A percentile compares a stretch with the other conserved stretches of the same genome.
These are phyloP conservation scores for Postia placenta DNA, from an alignment of 768 basidiomycete genomes.

Conservation along the genomic window DNA sequence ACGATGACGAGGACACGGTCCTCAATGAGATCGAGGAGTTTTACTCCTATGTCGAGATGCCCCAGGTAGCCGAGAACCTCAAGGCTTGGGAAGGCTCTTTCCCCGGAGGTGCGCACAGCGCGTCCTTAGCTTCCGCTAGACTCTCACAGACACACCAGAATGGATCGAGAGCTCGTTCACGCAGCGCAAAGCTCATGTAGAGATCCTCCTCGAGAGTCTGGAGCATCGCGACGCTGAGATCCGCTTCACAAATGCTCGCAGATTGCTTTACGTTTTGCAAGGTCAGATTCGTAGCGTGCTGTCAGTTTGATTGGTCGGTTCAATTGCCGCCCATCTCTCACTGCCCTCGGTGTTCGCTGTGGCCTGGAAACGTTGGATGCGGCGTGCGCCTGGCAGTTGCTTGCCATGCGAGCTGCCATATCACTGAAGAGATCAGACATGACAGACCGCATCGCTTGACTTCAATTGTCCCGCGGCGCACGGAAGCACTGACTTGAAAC, in stretches of 20 bases:
- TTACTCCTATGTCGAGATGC: slow-evolving; percentile 95
- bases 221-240: slow-evolving; percentile 83
- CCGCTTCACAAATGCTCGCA: slow-evolving; percentile 80
- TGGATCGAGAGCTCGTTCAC: slow-evolving; percentile 69
- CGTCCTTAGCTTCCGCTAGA: background rate
- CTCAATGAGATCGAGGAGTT: slow-evolving; percentile 97
- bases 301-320: too few relatives aligned
- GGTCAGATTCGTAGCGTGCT: slow-evolving; percentile 39
- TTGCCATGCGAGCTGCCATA: too few relatives aligned
- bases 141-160: too few relatives aligned
- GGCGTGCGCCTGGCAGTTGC: too few relatives aligned
- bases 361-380: too few relatives aligned
- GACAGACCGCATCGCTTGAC: too few relatives aligned
- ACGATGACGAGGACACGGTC: slow-evolving; percentile 94
- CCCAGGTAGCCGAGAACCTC: slow-evolving; percentile 81
- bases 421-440: too few relatives aligned
- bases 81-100: slow-evolving; percentile 87
- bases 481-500: too few relatives aligned
- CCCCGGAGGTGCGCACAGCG: slow-evolving; percentile 50
- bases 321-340: too few relatives aligned
- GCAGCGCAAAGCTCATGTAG: slow-evolving; percentile 67
- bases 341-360: too few relatives aligned
- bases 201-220: slow-evolving; percentile 77
- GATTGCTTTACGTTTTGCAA: slow-evolving; percentile 89
- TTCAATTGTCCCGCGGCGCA: too few relatives aligned